phyloP scores from a whole-genome alignment of 495 filamentous ascomycete genomes.

The Chaetomium fimeti region DNA sequence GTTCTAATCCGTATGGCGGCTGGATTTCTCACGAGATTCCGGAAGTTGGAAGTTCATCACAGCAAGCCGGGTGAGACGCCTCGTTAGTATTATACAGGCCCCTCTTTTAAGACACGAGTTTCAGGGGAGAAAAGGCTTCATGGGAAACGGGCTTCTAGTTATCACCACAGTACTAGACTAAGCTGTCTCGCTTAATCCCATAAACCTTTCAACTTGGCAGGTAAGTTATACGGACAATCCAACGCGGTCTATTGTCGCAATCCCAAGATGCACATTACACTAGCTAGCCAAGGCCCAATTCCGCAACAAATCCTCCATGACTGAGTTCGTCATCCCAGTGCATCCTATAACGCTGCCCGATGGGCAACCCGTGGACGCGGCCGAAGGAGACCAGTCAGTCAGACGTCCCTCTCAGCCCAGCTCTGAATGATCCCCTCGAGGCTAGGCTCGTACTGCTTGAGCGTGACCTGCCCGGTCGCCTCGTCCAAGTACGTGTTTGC shows the following conservation, averaged over 20 bases:
- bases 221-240: not conserved
- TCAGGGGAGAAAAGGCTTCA: no score
- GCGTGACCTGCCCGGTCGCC: conserved; percentile 64
- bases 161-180: no score
- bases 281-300: not conserved
- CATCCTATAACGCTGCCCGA: not conserved
- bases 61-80: no score
- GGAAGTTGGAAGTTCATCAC: no score
- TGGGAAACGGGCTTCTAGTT: no score
- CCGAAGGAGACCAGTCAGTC: conserved; percentile 15
- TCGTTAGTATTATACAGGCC: no score
- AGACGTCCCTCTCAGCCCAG: conserved; percentile 75
- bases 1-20: no score
- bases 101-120: no score
- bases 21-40: no score
- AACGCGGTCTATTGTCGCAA: not conserved
- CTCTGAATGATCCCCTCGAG: conserved; percentile 86
- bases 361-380: no score
- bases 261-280: not conserved
- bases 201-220: not conserved
- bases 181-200: no score
- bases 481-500: conserved; percentile 76
- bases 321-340: not conserved
- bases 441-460: conserved; percentile 88
- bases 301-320: not conserved